Evolutionary conservation across 345 rosid genomes (phyloP).

Genomic region (Balakata baccata): DNA sequence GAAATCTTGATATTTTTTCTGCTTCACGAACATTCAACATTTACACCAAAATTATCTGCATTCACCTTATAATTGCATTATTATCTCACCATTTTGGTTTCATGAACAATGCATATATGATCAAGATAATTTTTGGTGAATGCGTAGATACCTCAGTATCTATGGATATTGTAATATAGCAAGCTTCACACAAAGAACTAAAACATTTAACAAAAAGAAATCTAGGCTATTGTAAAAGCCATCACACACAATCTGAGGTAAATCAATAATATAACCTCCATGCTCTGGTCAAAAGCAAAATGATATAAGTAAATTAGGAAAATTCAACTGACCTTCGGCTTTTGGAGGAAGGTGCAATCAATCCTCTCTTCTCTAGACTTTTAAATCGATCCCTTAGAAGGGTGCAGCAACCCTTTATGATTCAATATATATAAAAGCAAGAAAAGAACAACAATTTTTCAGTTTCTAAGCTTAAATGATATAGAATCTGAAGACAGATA

Average conservation of each 20-base stretch:
- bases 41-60: background rate
- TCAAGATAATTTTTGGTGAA: too few species aligned
- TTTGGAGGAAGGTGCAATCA: conserved; percentile 59
- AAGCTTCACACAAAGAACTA: background rate
- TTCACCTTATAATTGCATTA: background rate
- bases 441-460: background rate
- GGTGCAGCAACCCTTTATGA: conserved; percentile 71
- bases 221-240: too few species aligned
- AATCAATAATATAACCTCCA: background rate
- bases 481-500: background rate
- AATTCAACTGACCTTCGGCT: conserved; percentile 49
- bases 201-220: background rate
- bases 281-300: background rate
- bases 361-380: conserved; percentile 89
- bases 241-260: background rate
- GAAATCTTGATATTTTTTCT: background rate
- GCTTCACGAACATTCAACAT: background rate
- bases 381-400: conserved; percentile 83
- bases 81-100: background rate
- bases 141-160: background rate
- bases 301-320: background rate
- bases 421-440: background rate
- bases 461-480: background rate
- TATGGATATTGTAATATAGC: background rate
- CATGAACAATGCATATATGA: too few species aligned